These are phyloP conservation scores for Camellia japonica DNA, from an alignment of 148 eudicot species.

Conservation along the genomic window DNA sequence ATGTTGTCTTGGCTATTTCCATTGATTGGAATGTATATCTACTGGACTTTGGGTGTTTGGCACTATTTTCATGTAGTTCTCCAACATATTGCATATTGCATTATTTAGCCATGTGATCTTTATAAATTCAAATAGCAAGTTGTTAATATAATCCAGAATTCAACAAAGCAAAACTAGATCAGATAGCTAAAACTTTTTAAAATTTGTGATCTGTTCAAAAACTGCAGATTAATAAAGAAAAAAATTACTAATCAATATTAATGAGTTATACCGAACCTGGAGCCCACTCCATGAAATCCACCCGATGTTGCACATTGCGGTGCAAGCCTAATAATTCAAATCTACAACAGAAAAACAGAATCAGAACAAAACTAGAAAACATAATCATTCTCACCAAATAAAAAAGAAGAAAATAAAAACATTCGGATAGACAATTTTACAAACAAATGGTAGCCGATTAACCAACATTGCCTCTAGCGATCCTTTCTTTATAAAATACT, in stretches of 20 bases:
- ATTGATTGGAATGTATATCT: too few relatives aligned
- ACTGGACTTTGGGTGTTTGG: too few relatives aligned
- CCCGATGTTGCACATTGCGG: slow-evolving; percentile 81
- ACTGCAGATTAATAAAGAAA: background rate
- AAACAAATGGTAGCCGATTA: background rate
- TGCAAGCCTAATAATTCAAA: slow-evolving; percentile 82
- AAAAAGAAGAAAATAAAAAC: background rate
- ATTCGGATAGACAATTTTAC: background rate
- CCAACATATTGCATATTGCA: background rate
- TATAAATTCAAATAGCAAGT: background rate
- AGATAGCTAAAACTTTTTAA: background rate
- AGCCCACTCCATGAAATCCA: slow-evolving; percentile 98
- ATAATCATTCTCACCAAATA: slow-evolving; percentile 1
- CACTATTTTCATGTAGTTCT: too few relatives aligned
- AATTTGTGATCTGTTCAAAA: background rate
- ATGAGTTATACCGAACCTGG: slow-evolving; percentile 61
- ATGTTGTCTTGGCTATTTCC: too few relatives aligned
- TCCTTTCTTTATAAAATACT: background rate
- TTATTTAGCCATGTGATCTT: background rate
- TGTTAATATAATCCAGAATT: background rate
- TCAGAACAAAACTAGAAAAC: slow-evolving; percentile 1
- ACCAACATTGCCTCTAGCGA: background rate
- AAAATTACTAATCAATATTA: background rate
- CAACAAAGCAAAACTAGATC: background rate
- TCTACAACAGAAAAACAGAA: slow-evolving; percentile 31